Evolutionary conservation across 1,284 basidiomycete genomes (phyloP), one percentile per base, ranked within the genome.

Genomic region (Dichomitus squalens): DNA sequence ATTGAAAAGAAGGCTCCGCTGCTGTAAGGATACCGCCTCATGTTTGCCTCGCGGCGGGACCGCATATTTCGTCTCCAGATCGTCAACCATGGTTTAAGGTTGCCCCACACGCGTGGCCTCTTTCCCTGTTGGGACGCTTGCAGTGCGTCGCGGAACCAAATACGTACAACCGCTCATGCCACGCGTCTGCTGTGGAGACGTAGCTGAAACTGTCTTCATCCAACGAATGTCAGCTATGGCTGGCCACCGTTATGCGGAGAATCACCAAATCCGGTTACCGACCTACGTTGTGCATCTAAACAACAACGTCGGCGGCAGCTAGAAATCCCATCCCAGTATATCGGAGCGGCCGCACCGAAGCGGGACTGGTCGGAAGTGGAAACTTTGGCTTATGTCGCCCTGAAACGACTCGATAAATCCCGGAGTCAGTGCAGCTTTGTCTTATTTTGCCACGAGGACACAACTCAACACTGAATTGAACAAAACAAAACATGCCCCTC

Each of bases 1-100:
- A 53, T 46, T 44, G 50, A 27, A 41, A 20, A 34, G 18, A 41
- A 20, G 49, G 38, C 34, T 38, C 52, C 53, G 46, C 49, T 39
- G 27, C 51, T 48, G 29, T 50, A 18, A 36, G 34, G 51, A 44
- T 47, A 53, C 49, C 31, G 51, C 61, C 61, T 60, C 61, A 55
- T 60, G 61, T 50, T 41, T 35, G 55, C 58, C 61, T 59, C 58
- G 61, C 58, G 61, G 61, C 61, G 50, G 49, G 52, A 29, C 21
- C 35, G 47, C 39, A 52, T 46, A 49, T 21, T 18, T 21, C 5
- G 16, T 36, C 48, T 33, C 35, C 34, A 38, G 23, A 27, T 18
- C 21, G n/a, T 49, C 48, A 21, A 21, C 20, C 48, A 36, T 36
- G 21, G 35, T 50, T 39, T 39, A 50, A 50, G 36, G 49, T 50